phyloP scores from a whole-genome alignment of 148 eudicot genomes.

The Bassia scoparia region DNA sequence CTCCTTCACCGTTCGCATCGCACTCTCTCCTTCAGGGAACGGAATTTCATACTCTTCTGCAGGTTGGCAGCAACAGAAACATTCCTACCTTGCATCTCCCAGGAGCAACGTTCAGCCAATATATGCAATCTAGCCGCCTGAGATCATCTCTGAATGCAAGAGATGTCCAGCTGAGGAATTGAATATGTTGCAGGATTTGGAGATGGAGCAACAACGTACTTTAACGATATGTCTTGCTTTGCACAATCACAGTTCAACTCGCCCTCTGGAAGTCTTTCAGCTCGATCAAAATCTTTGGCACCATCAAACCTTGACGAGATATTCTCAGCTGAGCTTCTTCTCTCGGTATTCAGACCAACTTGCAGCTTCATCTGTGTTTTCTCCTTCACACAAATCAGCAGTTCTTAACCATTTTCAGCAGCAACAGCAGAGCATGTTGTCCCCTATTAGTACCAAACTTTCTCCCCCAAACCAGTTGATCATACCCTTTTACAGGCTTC shows the following conservation, averaged over 20 bases:
- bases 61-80: slow-evolving; percentile 42
- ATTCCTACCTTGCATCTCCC: slow-evolving; percentile 44
- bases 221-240: slow-evolving; percentile 35
- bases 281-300: slow-evolving; percentile 31
- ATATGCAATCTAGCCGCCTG: slow-evolving; percentile 39
- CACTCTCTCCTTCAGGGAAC: slow-evolving; percentile 46
- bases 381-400: slow-evolving; percentile 46
- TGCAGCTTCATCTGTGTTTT: slow-evolving; percentile 35
- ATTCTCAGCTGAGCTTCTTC: slow-evolving; percentile 43
- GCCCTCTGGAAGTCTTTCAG: slow-evolving; percentile 24
- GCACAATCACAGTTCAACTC: slow-evolving; percentile 33
- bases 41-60: slow-evolving; percentile 34
- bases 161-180: slow-evolving; percentile 32
- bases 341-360: slow-evolving; percentile 39
- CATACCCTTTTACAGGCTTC: slow-evolving; percentile 37
- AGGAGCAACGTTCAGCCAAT: slow-evolving; percentile 39
- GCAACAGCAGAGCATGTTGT: slow-evolving; percentile 50
- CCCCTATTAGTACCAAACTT: slow-evolving; percentile 45
- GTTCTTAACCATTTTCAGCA: slow-evolving; percentile 50
- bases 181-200: slow-evolving; percentile 31
- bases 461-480: slow-evolving; percentile 37
- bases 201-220: slow-evolving; percentile 35
- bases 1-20: slow-evolving; percentile 34
- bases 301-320: slow-evolving; percentile 50
- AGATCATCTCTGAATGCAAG: slow-evolving; percentile 44